These are phyloP conservation scores for Fusarium solani-melongenae DNA, from an alignment of 2,329 filamentous ascomycete species.

Conservation along the genomic window DNA sequence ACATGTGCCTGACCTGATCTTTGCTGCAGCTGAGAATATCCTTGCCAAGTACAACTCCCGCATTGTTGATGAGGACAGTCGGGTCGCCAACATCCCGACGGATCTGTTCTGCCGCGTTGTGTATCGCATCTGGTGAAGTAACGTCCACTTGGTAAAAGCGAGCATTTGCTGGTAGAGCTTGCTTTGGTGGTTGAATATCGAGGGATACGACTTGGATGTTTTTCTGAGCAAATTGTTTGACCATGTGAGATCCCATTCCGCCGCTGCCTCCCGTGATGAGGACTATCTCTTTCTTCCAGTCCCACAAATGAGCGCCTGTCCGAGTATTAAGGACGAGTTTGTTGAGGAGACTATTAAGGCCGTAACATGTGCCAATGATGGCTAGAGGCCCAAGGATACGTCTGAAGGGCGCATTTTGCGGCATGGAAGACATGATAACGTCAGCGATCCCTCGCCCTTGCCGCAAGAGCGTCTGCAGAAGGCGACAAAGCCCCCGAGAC, in stretches of 20 bases:
- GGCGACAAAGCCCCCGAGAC: background rate
- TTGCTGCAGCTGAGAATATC: background rate
- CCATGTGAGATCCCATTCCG: constrained; percentile 52
- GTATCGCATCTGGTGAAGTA: constrained; percentile 8
- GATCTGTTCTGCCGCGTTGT: constrained; percentile 6
- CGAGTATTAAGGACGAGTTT: background rate
- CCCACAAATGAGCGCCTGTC: background rate
- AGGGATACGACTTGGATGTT: constrained; percentile 13
- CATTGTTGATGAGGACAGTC: constrained; percentile 30
- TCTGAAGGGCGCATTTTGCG: background rate
- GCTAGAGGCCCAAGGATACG: background rate
- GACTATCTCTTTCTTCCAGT: constrained; percentile 14
- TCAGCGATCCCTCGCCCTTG: background rate
- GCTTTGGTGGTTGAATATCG: constrained; percentile 3
- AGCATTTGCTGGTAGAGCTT: background rate
- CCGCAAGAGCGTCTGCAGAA: background rate
- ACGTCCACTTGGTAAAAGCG: constrained; percentile 21
- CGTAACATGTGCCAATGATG: background rate
- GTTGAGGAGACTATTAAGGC: background rate
- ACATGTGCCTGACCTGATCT: constrained; percentile 3
- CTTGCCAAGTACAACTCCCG: constrained; percentile 7
- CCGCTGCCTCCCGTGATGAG: constrained; percentile 21
- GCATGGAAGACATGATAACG: background rate
- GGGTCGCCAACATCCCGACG: constrained; percentile 18
- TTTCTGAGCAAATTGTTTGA: constrained; percentile 30